Conservation (phyloP, 2,329 filamentous ascomycete genomes). For the Ceratocystis eucalypticola region DNA sequence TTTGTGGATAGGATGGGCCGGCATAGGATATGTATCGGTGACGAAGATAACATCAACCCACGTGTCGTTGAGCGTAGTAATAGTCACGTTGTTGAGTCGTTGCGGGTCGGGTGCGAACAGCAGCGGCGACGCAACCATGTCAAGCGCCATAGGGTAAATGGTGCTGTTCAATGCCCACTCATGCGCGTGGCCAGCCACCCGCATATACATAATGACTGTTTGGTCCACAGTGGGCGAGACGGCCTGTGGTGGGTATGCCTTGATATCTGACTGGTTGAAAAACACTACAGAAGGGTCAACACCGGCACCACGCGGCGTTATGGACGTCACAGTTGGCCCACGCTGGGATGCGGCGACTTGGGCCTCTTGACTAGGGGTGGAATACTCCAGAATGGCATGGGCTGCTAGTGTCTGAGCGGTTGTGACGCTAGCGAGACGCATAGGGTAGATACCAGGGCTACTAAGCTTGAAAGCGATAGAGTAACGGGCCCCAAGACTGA, state of each 20-base stretch:
- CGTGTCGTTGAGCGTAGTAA: conserved; percentile 33
- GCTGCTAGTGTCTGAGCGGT: conserved; percentile 43
- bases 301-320: conserved; percentile 28
- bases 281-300: conserved; percentile 26
- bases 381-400: conserved; percentile 34
- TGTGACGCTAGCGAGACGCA: conserved; percentile 38
- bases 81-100: conserved; percentile 33
- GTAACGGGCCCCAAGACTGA: conserved; percentile 41
- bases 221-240: conserved; percentile 32
- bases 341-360: conserved; percentile 28
- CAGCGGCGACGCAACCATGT: conserved; percentile 29
- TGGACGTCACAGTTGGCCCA: conserved; percentile 21
- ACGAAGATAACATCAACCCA: conserved; percentile 46
- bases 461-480: conserved; percentile 37
- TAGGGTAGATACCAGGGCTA: conserved; percentile 37
- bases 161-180: conserved; percentile 40
- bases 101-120: conserved; percentile 31
- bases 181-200: conserved; percentile 32
- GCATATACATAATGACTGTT: conserved; percentile 33
- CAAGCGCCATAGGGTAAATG: conserved; percentile 29
- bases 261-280: conserved; percentile 32
- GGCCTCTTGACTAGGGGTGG: conserved; percentile 21
- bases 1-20: conserved; percentile 48
- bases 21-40: conserved; percentile 33
- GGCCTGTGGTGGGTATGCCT: conserved; percentile 35